These are phyloP conservation scores for Nitzschia sp. DNA, from an alignment of 108 stramenopile genomes.

Conservation along the genomic window DNA sequence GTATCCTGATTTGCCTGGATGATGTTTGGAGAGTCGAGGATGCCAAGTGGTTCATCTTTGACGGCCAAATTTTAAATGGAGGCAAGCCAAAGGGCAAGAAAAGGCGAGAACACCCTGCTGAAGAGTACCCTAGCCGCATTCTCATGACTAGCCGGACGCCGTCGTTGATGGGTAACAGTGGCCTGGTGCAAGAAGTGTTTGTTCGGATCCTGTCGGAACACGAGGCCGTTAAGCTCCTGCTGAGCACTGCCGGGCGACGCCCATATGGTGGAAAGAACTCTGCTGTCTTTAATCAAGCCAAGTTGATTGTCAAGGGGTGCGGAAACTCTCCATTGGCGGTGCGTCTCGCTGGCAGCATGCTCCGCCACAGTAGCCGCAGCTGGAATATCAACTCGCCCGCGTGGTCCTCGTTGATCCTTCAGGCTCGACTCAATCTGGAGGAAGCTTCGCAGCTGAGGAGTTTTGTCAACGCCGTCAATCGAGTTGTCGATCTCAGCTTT, in stretches of 20 bases:
- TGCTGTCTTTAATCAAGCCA: constrained; percentile 82
- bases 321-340: constrained; percentile 87
- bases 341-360: constrained; percentile 83
- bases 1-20: constrained; percentile 80
- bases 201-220: constrained; percentile 87
- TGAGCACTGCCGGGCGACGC: constrained; percentile 80
- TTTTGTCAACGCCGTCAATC: constrained; percentile 78
- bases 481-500: constrained; percentile 81
- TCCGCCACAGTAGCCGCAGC: constrained; percentile 76
- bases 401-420: constrained; percentile 74
- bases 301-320: constrained; percentile 85
- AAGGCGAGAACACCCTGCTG: constrained; percentile 21
- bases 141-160: constrained; percentile 82
- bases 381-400: constrained; percentile 84
- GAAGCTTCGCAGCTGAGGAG: constrained; percentile 85
- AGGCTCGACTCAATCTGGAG: constrained; percentile 77
- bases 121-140: constrained; percentile 62
- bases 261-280: constrained; percentile 84
- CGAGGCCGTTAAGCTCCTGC: constrained; percentile 85
- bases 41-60: constrained; percentile 90
- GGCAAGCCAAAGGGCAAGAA: constrained; percentile 20
- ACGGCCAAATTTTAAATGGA: constrained; percentile 36
- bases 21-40: constrained; percentile 88
- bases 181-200: constrained; percentile 83
- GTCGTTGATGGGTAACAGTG: constrained; percentile 60